Percentiles rank a stretch among this genome's conserved stretches.
phyloP scores from a whole-genome alignment of 2,329 filamentous ascomycete species.

The Calonectria pseudoreteaudii region DNA sequence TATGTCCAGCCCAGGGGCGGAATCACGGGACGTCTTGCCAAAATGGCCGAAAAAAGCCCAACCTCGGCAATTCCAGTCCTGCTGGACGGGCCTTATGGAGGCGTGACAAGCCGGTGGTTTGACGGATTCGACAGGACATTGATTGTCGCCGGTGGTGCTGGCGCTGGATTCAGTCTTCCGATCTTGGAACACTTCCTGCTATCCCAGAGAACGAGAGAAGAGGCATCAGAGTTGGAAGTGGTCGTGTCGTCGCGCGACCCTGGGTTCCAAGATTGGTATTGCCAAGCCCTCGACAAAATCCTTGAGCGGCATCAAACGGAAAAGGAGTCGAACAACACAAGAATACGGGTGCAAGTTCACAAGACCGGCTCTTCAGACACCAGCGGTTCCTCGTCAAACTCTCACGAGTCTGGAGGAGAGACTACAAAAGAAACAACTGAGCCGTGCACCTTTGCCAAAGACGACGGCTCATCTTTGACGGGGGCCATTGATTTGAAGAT shows the following conservation, averaged over 20 bases:
- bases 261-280: not conserved
- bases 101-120: not conserved
- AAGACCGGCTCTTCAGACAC: not conserved
- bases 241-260: not conserved
- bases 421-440: not conserved
- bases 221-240: not conserved
- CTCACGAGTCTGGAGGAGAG: not conserved
- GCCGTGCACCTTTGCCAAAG: not conserved
- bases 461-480: not conserved
- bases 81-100: not conserved
- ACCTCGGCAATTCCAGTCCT: not conserved
- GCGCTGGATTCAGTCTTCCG: not conserved
- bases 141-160: not conserved
- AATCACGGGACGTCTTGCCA: not conserved
- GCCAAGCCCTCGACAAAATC: not conserved
- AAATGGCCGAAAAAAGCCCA: not conserved
- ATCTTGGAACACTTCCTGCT: not conserved
- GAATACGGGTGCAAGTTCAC: not conserved
- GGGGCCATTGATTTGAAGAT: not conserved
- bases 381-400: not conserved
- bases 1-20: not conserved
- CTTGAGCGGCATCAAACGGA: not conserved
- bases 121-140: not conserved
- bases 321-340: not conserved
- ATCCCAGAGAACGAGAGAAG: not conserved